These are phyloP conservation scores for Spencermartinsiella europaea DNA, from an alignment of 805 yeast species.

Conservation along the genomic window DNA sequence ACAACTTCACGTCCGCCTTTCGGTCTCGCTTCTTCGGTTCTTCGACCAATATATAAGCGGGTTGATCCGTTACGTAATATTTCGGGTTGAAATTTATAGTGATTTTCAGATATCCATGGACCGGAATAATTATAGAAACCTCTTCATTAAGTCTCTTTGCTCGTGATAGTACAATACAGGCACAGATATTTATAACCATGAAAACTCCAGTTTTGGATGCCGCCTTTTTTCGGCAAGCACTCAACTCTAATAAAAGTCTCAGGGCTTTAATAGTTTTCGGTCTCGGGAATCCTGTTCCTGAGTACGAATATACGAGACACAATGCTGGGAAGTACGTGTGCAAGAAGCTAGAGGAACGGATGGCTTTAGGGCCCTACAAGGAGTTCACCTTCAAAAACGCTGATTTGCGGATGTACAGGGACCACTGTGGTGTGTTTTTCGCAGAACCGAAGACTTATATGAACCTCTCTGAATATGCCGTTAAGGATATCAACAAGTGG, in stretches of 20 bases:
- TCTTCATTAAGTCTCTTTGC: no score
- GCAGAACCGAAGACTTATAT: constrained; percentile 55
- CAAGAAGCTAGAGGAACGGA: not conserved
- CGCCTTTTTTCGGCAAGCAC: constrained; percentile 3
- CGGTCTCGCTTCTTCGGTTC: no score
- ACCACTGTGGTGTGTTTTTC: constrained; percentile 33
- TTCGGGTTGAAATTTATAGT: no score
- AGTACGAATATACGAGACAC: constrained; percentile 61
- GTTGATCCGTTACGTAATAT: no score
- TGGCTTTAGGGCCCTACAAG: not conserved
- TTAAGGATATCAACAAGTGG: constrained; percentile 45
- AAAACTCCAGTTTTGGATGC: not conserved
- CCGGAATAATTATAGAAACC: no score
- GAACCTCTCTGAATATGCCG: constrained; percentile 65
- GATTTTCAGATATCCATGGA: no score
- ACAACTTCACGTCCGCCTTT: no score
- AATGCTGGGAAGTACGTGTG: constrained; percentile 50
- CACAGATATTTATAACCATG: no score
- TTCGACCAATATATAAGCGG: no score
- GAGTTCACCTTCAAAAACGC: not conserved
- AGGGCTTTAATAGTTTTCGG: constrained; percentile 31
- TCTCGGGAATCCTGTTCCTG: constrained; percentile 72
- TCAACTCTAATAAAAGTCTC: not conserved
- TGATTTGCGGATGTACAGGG: constrained; percentile 9
- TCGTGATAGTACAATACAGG: no score